Conservation (phyloP, 164 flowering plant genomes). For the Nymphaea thermarum region DNA sequence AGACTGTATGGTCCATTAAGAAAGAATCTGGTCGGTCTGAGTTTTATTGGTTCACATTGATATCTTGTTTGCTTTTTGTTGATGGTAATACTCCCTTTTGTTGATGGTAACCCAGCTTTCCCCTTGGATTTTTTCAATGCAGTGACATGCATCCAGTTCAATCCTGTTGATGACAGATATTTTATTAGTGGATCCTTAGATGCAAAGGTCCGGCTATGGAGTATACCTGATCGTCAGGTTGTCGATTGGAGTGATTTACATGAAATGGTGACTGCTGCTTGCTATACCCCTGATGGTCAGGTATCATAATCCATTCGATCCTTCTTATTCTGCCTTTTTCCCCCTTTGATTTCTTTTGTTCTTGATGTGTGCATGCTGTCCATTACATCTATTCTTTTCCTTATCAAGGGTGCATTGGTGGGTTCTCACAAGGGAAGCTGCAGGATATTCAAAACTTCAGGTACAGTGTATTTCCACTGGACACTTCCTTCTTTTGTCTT, state of each 20-base stretch:
- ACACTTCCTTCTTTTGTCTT: not conserved
- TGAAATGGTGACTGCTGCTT: slow-evolving; percentile 99
- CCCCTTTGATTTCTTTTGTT: not conserved
- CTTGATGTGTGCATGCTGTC: not conserved
- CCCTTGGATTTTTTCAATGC: slow-evolving; percentile 23
- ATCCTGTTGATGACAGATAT: slow-evolving; percentile 91
- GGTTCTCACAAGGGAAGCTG: slow-evolving; percentile 97
- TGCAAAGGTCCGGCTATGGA: slow-evolving; percentile 98
- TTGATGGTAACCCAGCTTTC: not conserved
- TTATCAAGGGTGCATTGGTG: slow-evolving; percentile 82
- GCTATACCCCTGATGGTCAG: slow-evolving; percentile 99
- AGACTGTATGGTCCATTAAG: not conserved
- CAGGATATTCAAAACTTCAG: slow-evolving; percentile 63
- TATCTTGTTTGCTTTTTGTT: not conserved
- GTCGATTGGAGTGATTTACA: slow-evolving; percentile 96
- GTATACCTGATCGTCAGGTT: slow-evolving; percentile 90
- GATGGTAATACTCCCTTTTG: not conserved
- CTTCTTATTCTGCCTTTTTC: not conserved
- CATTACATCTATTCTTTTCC: not conserved
- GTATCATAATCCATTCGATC: not conserved
- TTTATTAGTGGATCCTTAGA: slow-evolving; percentile 98
- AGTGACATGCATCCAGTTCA: slow-evolving; percentile 99
- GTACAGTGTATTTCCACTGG: slow-evolving; percentile 19
- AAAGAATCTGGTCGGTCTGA: too few species aligned
- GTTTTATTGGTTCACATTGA: not conserved